Evolutionary conservation across 1,284 basidiomycete species (phyloP).

Genomic region (Ustilago shanxiensis): DNA sequence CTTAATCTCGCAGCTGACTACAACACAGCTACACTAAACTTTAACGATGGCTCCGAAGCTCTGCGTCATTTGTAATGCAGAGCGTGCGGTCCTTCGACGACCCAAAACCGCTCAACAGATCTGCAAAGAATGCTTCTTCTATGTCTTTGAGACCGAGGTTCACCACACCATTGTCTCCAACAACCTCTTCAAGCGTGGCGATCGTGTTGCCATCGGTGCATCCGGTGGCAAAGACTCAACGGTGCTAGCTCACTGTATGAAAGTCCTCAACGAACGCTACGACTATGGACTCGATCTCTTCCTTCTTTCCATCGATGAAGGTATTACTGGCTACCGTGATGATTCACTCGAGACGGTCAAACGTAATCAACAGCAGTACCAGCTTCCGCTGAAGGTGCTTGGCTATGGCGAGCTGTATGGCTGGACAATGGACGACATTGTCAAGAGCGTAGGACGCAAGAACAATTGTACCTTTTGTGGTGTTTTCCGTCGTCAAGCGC

Average conservation of each 20-base stretch:
- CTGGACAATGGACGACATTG: slow-evolving; percentile 99
- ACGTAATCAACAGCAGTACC: slow-evolving; percentile 94
- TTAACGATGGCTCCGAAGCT: slow-evolving; percentile 44
- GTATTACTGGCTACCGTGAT: slow-evolving; percentile 97
- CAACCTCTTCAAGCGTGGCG: slow-evolving; percentile 85
- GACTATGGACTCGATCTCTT: slow-evolving; percentile 91
- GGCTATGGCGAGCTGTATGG: slow-evolving; percentile 97
- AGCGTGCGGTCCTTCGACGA: slow-evolving; percentile 88
- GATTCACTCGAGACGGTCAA: slow-evolving; percentile 99
- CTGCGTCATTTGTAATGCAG: slow-evolving; percentile 81
- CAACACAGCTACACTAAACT: background rate
- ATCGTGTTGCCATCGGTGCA: slow-evolving; percentile 95
- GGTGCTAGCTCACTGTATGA: slow-evolving; percentile 96
- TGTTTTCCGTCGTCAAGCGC: slow-evolving; percentile 93
- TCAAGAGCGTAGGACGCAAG: slow-evolving; percentile 91
- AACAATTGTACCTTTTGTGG: slow-evolving; percentile 99
- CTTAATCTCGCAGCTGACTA: background rate
- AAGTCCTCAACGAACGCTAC: slow-evolving; percentile 92
- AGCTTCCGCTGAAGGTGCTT: slow-evolving; percentile 93
- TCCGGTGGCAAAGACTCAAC: slow-evolving; percentile 99
- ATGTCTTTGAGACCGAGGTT: slow-evolving; percentile 97
- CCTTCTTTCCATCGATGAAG: slow-evolving; percentile 96
- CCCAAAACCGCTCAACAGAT: slow-evolving; percentile 98
- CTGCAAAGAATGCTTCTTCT: slow-evolving; percentile 94
- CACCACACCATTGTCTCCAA: slow-evolving; percentile 87